Evolutionary conservation across 1,139 yeast species (phyloP), one percentile per base, ranked within the genome.

Genomic region (Arxiozyma bovina): DNA sequence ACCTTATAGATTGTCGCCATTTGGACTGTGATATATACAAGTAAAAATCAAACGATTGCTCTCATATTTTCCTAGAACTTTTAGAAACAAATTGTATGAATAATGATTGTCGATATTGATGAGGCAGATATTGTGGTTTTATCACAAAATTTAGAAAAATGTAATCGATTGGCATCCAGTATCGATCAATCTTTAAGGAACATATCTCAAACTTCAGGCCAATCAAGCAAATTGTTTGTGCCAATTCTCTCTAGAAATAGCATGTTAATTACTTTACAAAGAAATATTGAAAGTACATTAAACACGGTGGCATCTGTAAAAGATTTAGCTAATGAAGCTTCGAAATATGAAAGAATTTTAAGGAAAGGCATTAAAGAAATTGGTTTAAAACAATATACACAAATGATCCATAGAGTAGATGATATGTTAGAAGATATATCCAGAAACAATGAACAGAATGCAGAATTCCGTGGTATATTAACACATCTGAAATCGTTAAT

Each of bases 61-160:
- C 40, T 34, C n/a, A 12, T 34, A 15, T 15, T 15, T 6, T 6
- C n/a, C 8, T 4, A 4, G n/a, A 34, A 34, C 40, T 12, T 34
- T 34, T 12, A 34, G 40, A 34, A 34, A 15, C 6, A 34, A n/a
- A 12, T 42, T n/a, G 27, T 25, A 25, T 8, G 25, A 53, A 49
- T 51, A 8, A 38, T 42, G 11, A 55, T 57, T 17, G 64, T 81
- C 34, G 93, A 85, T 63, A 75, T 82, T 1, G 95, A 87, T 64
- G 95, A 87, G 67, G 91, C 94, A 2, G 96, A 89, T 62, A 83
- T 88, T 50, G 83, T 89, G 2, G 90, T 90, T 11, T 75, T 90
- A 46, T 87, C 87, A 55, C 94, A 87, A 64, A 85, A 87, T 55
- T 74, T 90, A 42, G 70, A 76, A 51, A 78, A 80, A 55, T 80